phyloP scores from a whole-genome alignment of 805 yeast genomes.

The Scheffersomyces coipomensis region DNA sequence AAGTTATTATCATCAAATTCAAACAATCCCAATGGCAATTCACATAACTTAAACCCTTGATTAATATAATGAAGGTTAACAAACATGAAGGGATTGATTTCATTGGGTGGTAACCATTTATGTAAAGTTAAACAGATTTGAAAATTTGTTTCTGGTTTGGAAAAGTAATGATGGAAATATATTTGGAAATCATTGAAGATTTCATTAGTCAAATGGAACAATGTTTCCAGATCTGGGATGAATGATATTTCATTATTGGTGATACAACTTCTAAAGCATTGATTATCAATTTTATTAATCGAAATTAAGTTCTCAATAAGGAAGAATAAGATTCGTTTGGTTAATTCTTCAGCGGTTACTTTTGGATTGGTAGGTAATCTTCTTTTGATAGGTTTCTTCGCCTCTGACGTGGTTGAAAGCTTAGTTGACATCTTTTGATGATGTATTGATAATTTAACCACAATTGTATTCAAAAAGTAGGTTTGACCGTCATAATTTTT shows the following conservation, averaged over 20 bases:
- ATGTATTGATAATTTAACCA: too few relatives aligned
- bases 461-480: too few relatives aligned
- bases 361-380: slow-evolving; percentile 1
- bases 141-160: slow-evolving; percentile 5
- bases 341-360: slow-evolving; percentile 5
- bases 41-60: slow-evolving; percentile 12
- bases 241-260: slow-evolving; percentile 5
- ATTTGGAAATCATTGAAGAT: slow-evolving; percentile 16
- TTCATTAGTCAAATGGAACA: slow-evolving; percentile 16
- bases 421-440: background rate
- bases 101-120: slow-evolving; percentile 14
- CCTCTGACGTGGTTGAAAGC: background rate
- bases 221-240: slow-evolving; percentile 14
- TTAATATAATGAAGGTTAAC: slow-evolving; percentile 18
- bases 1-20: slow-evolving; percentile 9
- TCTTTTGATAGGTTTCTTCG: slow-evolving; percentile 4
- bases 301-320: slow-evolving; percentile 20
- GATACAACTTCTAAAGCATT: slow-evolving; percentile 13
- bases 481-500: too few relatives aligned
- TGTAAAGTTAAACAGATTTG: slow-evolving; percentile 18
- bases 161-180: slow-evolving; percentile 16
- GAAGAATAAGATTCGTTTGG: slow-evolving; percentile 11
- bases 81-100: slow-evolving; percentile 13
- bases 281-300: slow-evolving; percentile 13
- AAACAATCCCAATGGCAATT: slow-evolving; percentile 20